Evolutionary conservation across 1,284 basidiomycete species (phyloP).

Genomic region (Ustilago lituana): DNA sequence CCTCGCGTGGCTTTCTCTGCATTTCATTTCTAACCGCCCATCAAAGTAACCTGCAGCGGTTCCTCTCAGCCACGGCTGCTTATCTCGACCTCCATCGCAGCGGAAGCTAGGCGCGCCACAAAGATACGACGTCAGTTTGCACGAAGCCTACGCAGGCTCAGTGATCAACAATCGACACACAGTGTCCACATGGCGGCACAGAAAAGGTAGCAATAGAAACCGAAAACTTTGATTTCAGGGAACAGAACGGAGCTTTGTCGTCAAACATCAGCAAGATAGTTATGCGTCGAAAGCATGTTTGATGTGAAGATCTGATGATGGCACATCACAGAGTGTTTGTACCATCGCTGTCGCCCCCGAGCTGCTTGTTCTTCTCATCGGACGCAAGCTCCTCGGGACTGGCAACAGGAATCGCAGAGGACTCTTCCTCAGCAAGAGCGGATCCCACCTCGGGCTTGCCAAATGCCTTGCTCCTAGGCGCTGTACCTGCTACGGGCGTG

Average conservation of each 20-base stretch:
- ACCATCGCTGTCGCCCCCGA: conserved; percentile 28
- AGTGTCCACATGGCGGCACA: neutral
- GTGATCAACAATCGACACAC: too few species aligned
- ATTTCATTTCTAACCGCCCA: too few species aligned
- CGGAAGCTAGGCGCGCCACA: too few species aligned
- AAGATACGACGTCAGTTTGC: too few species aligned
- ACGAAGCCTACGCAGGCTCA: too few species aligned
- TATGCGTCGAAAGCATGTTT: neutral
- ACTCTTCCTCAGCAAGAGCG: conserved; percentile 20
- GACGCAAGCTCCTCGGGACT: conserved; percentile 32
- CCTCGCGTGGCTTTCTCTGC: too few species aligned
- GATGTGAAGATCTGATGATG: too few species aligned
- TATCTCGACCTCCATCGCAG: too few species aligned
- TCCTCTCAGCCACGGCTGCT: conserved; percentile 26
- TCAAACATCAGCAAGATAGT: neutral
- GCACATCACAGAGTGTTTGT: conserved; percentile 23
- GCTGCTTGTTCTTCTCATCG: conserved; percentile 31
- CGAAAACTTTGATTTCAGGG: neutral
- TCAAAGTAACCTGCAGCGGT: neutral
- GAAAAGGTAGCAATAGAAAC: neutral
- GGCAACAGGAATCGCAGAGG: conserved; percentile 10
- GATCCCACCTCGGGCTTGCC: conserved; percentile 32
- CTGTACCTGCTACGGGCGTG: conserved; percentile 14
- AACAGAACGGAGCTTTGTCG: neutral
- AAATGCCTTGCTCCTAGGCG: conserved; percentile 9